Base-by-base conservation (phyloP, 371 early-diverging fungal genomes). In the Amoeboaphelidium occidentale region DNA sequence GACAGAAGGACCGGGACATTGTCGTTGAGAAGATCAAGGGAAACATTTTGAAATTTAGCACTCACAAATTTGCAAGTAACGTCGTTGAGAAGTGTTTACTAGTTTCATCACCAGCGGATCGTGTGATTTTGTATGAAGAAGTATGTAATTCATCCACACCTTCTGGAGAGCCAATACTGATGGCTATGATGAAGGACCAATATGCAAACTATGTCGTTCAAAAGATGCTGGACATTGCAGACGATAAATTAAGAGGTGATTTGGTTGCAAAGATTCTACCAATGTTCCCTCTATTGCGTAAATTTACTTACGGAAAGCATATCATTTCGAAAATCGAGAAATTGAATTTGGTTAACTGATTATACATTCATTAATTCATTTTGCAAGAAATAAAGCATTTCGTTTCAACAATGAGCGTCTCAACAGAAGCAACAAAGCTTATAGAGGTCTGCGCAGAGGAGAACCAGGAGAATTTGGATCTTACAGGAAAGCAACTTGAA, bases 151-250 rank as follows among this genome's bases (percentile, higher is more conserved):
- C 0, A 65, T 79, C 20, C 66, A 72, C 39, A 69, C 72, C n/a
- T n/a, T n/a, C 20, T 26, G 39, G 32, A 39, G n/a, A 79, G 0
- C 76, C 76, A 42, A 84, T 87, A 26, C 61, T 88, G 55, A 75
- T 91, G 46, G 63, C 76, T 14, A 86, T 90, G 85, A 96, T 98
- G 90, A 89, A 84, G 63, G 98, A 98, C 68, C 97, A 96, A 69
- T 98, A 86, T 64, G 99, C 97, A 49, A 98, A 98, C 65, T 99
- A 99, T 65, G 99, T 99, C 14, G 88, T 99, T 28, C 99, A 99
- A 62, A 92, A 96, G 61, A 89, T 97, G 85, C 68, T 96, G 50
- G 98, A 99, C 60, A 86, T 91, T 43, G 86, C 84, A 2, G 82
- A 82, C 53, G 84, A 77, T 24, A 75, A 76, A 25, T 87, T 91